Conservation (phyloP, 345 rosid genomes). For the Ceriops tagal region DNA sequence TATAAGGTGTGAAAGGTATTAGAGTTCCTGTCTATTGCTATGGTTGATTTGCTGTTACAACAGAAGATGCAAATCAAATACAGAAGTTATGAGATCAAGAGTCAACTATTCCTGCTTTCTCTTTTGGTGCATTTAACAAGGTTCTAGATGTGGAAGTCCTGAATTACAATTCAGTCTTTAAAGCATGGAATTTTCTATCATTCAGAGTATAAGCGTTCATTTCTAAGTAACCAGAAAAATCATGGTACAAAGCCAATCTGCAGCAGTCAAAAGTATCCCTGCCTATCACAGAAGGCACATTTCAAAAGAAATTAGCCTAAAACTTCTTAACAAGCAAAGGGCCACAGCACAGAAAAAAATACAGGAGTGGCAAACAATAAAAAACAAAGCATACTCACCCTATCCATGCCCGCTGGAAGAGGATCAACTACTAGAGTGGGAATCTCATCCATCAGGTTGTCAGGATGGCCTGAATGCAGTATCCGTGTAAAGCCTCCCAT, state of each 20-base stretch:
- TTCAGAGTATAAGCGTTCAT: too few relatives aligned
- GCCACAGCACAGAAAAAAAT: not conserved
- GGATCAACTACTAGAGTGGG: conserved; percentile 89
- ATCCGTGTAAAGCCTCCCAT: conserved; percentile 95
- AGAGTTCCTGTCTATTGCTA: too few relatives aligned
- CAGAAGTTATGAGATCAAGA: too few relatives aligned
- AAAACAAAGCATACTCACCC: conserved; percentile 35
- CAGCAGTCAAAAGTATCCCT: too few relatives aligned
- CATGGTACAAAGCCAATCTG: too few relatives aligned
- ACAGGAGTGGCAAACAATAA: not conserved
- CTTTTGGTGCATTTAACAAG: too few relatives aligned
- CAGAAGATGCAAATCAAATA: too few relatives aligned
- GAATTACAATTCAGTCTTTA: not conserved
- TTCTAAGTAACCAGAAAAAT: too few relatives aligned
- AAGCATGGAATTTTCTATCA: too few relatives aligned
- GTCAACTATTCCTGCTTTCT: too few relatives aligned
- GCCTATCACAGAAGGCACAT: not conserved
- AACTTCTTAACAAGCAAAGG: not conserved
- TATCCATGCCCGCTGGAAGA: conserved; percentile 82
- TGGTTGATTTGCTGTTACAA: too few relatives aligned
- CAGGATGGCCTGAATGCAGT: conserved; percentile 84
- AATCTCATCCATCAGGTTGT: conserved; percentile 90
- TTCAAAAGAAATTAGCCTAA: not conserved
- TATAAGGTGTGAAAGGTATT: too few relatives aligned
- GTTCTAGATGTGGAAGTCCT: not conserved